Evolutionary conservation across 257 asterid genomes (phyloP).

Genomic region (Paulownia fortunei): DNA sequence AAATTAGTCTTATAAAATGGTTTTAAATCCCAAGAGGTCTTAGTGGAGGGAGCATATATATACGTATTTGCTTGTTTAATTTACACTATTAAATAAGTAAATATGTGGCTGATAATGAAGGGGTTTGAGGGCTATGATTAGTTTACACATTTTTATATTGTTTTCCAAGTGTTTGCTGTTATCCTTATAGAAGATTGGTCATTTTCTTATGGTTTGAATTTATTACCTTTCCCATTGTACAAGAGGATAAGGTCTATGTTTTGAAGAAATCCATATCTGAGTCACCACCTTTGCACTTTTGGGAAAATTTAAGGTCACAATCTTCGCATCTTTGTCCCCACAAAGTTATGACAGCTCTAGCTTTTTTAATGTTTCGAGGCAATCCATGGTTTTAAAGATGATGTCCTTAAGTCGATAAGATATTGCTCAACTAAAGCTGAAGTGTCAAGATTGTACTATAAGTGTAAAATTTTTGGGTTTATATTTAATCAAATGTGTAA

Average conservation of each 20-base stretch:
- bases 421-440: background rate
- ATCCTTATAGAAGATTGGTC: conserved; percentile 25
- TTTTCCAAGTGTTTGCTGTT: background rate
- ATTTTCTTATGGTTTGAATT: conserved; percentile 43
- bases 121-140: background rate
- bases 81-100: too few relatives aligned
- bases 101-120: conserved; percentile 34
- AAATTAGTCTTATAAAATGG: background rate
- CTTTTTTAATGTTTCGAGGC: conserved; percentile 20
- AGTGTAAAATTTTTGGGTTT: too few relatives aligned
- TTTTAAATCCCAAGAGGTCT: background rate
- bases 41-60: conserved; percentile 8
- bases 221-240: conserved; percentile 29
- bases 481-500: too few relatives aligned
- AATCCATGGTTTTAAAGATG: background rate
- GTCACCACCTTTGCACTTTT: conserved; percentile 46
- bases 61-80: background rate
- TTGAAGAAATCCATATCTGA: conserved; percentile 58
- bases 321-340: conserved; percentile 41
- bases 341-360: conserved; percentile 36
- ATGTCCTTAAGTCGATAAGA: background rate
- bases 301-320: conserved; percentile 11
- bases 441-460: too few relatives aligned
- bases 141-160: background rate
- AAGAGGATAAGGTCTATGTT: conserved; percentile 40